Evolutionary conservation across 169 alveolate species (phyloP).

Genomic region (Theileria equi): DNA sequence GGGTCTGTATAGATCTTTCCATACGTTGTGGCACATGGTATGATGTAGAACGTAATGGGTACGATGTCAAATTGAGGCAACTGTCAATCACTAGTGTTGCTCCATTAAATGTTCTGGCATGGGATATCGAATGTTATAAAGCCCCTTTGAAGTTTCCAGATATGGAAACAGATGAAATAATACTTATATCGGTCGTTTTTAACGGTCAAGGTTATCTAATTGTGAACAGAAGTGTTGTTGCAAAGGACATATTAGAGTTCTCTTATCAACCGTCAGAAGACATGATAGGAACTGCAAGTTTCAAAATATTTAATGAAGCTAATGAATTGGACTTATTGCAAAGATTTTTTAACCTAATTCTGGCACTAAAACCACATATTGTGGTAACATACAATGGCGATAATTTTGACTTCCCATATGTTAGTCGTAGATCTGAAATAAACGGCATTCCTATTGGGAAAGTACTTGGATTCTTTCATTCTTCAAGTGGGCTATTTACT

Average conservation of each 20-base stretch:
- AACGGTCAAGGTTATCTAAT: constrained; percentile 96
- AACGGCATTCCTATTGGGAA: constrained; percentile 84
- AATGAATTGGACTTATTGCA: constrained; percentile 64
- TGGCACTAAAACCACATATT: constrained; percentile 82
- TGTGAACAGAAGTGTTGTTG: constrained; percentile 89
- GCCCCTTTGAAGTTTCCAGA: constrained; percentile 98
- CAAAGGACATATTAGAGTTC: constrained; percentile 92
- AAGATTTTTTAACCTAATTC: constrained; percentile 68
- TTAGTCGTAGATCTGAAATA: constrained; percentile 88
- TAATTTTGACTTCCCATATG: constrained; percentile 96
- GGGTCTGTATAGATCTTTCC: constrained; percentile 92
- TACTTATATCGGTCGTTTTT: constrained; percentile 92
- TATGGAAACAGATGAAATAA: constrained; percentile 85
- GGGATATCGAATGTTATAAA: constrained; percentile 98
- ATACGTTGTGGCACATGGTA: constrained; percentile 96
- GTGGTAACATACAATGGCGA: constrained; percentile 99
- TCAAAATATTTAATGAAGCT: constrained; percentile 68
- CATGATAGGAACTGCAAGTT: constrained; percentile 84
- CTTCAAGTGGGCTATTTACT: constrained; percentile 73
- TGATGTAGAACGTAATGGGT: constrained; percentile 74
- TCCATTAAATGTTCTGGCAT: constrained; percentile 91
- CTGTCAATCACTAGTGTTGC: constrained; percentile 76
- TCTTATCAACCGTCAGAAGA: constrained; percentile 95
- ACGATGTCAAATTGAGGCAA: constrained; percentile 47
- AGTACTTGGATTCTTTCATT: constrained; percentile 79